These are phyloP conservation scores for Hymenoscyphus fructigenus DNA, from an alignment of 2,329 filamentous ascomycete species.

Conservation along the genomic window DNA sequence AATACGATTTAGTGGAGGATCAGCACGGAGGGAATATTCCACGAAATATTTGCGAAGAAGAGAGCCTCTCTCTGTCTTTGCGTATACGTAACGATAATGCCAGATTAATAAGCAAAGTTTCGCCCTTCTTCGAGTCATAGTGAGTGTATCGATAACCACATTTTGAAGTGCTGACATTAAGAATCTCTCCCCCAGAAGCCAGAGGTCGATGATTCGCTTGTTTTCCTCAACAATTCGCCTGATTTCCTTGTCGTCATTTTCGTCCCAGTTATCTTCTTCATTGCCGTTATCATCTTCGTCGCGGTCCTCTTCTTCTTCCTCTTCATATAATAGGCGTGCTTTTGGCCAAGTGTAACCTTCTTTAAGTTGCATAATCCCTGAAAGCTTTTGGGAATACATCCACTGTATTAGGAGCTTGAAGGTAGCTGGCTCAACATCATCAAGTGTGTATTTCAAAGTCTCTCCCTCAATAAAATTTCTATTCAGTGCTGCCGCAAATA, in stretches of 20 bases:
- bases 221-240: background rate
- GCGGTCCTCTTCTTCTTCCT: background rate
- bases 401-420: constrained; percentile 17
- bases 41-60: background rate
- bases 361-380: background rate
- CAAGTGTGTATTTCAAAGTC: constrained; percentile 17
- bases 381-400: constrained; percentile 17
- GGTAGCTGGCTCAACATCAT: constrained; percentile 3
- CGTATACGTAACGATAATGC: background rate
- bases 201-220: background rate
- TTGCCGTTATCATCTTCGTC: background rate
- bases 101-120: no score
- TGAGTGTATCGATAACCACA: background rate
- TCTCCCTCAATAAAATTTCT: constrained; percentile 18
- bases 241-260: background rate
- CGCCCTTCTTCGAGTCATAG: no score
- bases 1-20: background rate
- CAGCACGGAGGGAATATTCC: background rate
- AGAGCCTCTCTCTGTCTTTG: background rate
- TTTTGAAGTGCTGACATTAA: background rate
- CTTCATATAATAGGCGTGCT: background rate
- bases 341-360: background rate
- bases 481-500: constrained; percentile 15
- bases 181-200: background rate
- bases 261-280: background rate